Conservation (phyloP, 768 basidiomycete species). For the Pleurotus salmoneostramineus region DNA sequence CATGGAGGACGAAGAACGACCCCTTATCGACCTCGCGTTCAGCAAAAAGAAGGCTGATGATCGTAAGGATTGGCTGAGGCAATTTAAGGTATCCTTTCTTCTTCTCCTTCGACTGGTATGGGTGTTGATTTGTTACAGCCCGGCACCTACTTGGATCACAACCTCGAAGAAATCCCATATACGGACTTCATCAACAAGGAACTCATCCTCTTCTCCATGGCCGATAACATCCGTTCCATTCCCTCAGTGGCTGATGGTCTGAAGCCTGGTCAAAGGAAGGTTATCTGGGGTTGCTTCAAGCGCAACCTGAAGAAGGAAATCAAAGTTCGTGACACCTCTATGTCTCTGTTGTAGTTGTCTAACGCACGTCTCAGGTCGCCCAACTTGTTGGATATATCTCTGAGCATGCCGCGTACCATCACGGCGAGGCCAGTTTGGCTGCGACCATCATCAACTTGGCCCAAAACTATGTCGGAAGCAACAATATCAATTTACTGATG, state of each 20-base stretch:
- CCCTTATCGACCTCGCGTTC: slow-evolving; percentile 95
- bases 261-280: slow-evolving; percentile 97
- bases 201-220: slow-evolving; percentile 98
- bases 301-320: slow-evolving; percentile 89
- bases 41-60: slow-evolving; percentile 99
- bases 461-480: slow-evolving; percentile 92
- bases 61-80: slow-evolving; percentile 95
- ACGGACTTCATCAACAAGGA: slow-evolving; percentile 98
- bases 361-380: slow-evolving; percentile 55
- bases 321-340: slow-evolving; percentile 49
- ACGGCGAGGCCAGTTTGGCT: slow-evolving; percentile 86
- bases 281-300: slow-evolving; percentile 95
- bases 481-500: slow-evolving; percentile 85
- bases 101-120: background rate
- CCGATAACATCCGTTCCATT: slow-evolving; percentile 97
- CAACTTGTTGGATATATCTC: slow-evolving; percentile 95
- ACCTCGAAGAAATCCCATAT: slow-evolving; percentile 78
- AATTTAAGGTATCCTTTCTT: slow-evolving; percentile 63
- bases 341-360: background rate
- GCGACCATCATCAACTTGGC: slow-evolving; percentile 92
- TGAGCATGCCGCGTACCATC: slow-evolving; percentile 94
- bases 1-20: slow-evolving; percentile 77
- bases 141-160: slow-evolving; percentile 91
- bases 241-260: slow-evolving; percentile 92
- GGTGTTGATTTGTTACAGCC: slow-evolving; percentile 45